Conservation (phyloP, 2,329 filamentous ascomycete genomes). For the Gliomastix tumulicola region DNA sequence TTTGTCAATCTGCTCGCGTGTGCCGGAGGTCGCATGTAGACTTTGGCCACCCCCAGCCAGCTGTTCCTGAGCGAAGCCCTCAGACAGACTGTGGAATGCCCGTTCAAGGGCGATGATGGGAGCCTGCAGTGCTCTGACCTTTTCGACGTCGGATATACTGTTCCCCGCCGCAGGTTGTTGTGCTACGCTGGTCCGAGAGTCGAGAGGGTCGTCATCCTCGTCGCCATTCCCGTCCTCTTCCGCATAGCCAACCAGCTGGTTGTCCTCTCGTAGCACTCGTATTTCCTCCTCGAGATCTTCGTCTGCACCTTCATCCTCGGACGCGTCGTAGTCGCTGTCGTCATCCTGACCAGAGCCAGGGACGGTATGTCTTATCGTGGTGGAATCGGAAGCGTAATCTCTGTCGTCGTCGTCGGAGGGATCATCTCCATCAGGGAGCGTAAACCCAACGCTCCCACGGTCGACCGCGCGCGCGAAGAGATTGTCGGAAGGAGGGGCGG, state of each 20-base stretch:
- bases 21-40: too few relatives aligned
- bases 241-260: slow-evolving; percentile 14
- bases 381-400: slow-evolving; percentile 8
- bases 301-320: slow-evolving; percentile 6
- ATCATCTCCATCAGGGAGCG: slow-evolving; percentile 12
- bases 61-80: too few relatives aligned
- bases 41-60: too few relatives aligned
- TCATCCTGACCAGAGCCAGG: slow-evolving; percentile 7
- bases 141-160: too few relatives aligned
- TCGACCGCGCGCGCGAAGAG: too few relatives aligned
- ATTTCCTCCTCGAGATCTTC: slow-evolving; percentile 27
- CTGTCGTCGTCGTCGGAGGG: slow-evolving; percentile 11
- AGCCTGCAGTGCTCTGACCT: too few relatives aligned
- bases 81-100: too few relatives aligned
- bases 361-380: slow-evolving; percentile 6
- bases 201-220: slow-evolving; percentile 5
- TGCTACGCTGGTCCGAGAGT: too few relatives aligned
- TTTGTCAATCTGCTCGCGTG: too few relatives aligned
- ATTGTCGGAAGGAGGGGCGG: too few relatives aligned
- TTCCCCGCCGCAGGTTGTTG: too few relatives aligned
- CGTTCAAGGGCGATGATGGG: too few relatives aligned
- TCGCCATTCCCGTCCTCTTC: slow-evolving; percentile 1
- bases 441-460: slow-evolving; percentile 11
- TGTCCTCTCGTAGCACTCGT: slow-evolving; percentile 32
- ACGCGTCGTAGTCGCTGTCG: slow-evolving; percentile 4